Percentiles rank a stretch among this genome's conserved stretches.
phyloP scores from a whole-genome alignment of 2,329 filamentous ascomycete species.

The Colletotrichum limetticola region DNA sequence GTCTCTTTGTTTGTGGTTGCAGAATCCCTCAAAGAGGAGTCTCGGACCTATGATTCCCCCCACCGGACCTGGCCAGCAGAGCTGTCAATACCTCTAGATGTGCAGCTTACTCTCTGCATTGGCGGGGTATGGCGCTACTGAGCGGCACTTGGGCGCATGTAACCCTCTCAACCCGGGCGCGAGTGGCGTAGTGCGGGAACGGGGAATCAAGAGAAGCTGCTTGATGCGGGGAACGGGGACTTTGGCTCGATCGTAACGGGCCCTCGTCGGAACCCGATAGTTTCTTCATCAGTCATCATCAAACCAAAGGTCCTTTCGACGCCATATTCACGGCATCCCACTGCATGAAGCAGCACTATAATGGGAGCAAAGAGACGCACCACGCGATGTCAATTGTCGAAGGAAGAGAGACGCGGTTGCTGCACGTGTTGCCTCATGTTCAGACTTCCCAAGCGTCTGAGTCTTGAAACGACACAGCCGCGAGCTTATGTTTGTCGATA shows the following conservation, averaged over 20 bases:
- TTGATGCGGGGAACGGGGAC: constrained; percentile 12
- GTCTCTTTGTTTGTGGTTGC: neutral
- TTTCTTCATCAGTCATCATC: neutral
- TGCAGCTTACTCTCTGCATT: neutral
- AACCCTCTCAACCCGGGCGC: neutral
- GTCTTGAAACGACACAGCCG: neutral
- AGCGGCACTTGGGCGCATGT: constrained; percentile 28
- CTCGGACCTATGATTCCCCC: neutral
- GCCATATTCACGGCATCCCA: neutral
- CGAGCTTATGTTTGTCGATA: neutral
- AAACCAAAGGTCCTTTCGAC: neutral
- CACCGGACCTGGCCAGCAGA: neutral
- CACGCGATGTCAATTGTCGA: neutral
- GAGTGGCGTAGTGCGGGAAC: neutral
- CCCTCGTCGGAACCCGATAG: neutral
- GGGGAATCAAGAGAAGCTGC: neutral
- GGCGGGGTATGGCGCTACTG: constrained; percentile 1
- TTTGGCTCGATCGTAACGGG: neutral
- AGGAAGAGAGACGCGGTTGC: neutral
- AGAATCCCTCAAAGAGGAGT: neutral
- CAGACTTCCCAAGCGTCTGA: neutral
- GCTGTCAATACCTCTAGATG: neutral
- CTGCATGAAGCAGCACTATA: neutral
- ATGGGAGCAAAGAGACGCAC: neutral
- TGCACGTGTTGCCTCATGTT: neutral